Percentiles rank a stretch among this genome's conserved stretches.
Evolutionary conservation across 805 yeast species (phyloP).

Genomic region (Starmera pachycereana): DNA sequence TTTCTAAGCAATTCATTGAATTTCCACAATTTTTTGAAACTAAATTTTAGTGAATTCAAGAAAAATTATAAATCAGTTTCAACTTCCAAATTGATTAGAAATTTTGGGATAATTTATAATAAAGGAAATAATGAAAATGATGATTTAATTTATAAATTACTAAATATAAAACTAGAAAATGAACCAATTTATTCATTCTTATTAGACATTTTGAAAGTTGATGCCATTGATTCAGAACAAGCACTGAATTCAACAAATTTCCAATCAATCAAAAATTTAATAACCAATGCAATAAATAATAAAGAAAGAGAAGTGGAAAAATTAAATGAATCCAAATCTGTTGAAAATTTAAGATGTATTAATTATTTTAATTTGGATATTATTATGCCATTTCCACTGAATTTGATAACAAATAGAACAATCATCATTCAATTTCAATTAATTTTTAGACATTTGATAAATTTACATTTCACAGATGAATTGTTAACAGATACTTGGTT

Average conservation of each 20-base stretch:
- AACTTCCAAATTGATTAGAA: slow-evolving; percentile 22
- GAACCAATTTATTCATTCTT: slow-evolving; percentile 30
- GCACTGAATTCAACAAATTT: slow-evolving; percentile 36
- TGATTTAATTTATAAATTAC: slow-evolving; percentile 17
- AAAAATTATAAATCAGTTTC: slow-evolving; percentile 25
- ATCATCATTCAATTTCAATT: slow-evolving; percentile 71
- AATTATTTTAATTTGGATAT: slow-evolving; percentile 46
- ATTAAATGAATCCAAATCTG: slow-evolving; percentile 1
- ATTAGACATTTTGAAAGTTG: slow-evolving; percentile 39
- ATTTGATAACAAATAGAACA: slow-evolving; percentile 61
- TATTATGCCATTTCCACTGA: slow-evolving; percentile 79
- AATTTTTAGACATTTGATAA: slow-evolving; percentile 59
- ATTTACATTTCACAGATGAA: slow-evolving; percentile 52
- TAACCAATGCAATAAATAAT: slow-evolving; percentile 29
- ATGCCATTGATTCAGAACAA: slow-evolving; percentile 44
- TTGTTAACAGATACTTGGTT: slow-evolving; percentile 60
- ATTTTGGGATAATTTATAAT: slow-evolving; percentile 11
- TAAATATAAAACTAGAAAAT: slow-evolving; percentile 30
- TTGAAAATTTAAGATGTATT: slow-evolving; percentile 31
- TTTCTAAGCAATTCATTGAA: slow-evolving; percentile 41
- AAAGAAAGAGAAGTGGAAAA: not conserved
- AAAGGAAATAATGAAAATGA: not conserved
- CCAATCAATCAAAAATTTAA: slow-evolving; percentile 31
- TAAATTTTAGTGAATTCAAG: slow-evolving; percentile 41
- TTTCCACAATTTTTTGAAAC: slow-evolving; percentile 42